Conservation (phyloP, 805 yeast genomes). For the Starmera caribaea region DNA sequence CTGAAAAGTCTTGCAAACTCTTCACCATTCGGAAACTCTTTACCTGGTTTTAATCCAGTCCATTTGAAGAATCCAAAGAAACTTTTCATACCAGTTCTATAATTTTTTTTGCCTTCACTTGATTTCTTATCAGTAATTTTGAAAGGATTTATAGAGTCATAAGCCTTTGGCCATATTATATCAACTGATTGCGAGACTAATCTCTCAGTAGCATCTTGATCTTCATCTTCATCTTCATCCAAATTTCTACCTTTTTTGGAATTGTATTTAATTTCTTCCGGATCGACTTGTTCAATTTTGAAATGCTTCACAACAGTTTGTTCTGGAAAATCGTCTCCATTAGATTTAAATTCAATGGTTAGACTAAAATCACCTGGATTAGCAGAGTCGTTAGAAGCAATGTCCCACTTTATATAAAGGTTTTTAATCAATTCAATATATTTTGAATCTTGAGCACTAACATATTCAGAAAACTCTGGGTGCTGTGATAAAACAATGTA, state of each 20-base stretch:
- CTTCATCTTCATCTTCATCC: slow-evolving; percentile 24
- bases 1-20: slow-evolving; percentile 61
- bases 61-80: slow-evolving; percentile 84
- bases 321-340: slow-evolving; percentile 35
- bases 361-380: slow-evolving; percentile 51
- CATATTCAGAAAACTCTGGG: slow-evolving; percentile 75
- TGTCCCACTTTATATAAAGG: slow-evolving; percentile 47
- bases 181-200: slow-evolving; percentile 44
- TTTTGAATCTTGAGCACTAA: slow-evolving; percentile 68
- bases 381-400: slow-evolving; percentile 20
- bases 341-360: slow-evolving; percentile 44
- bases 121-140: slow-evolving; percentile 35
- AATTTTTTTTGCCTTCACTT: slow-evolving; percentile 48
- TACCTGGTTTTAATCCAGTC: slow-evolving; percentile 73
- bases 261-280: slow-evolving; percentile 7
- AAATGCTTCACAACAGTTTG: slow-evolving; percentile 58
- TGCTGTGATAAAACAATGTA: slow-evolving; percentile 75
- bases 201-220: slow-evolving; percentile 44
- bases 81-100: slow-evolving; percentile 67
- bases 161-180: slow-evolving; percentile 62
- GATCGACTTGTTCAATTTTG: slow-evolving; percentile 23
- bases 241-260: slow-evolving; percentile 9
- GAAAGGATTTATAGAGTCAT: slow-evolving; percentile 46
- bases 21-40: slow-evolving; percentile 71
- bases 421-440: slow-evolving; percentile 60